phyloP scores from a whole-genome alignment of 352 stramenopile species.

The Hyaloperonospora arabidopsidis region DNA sequence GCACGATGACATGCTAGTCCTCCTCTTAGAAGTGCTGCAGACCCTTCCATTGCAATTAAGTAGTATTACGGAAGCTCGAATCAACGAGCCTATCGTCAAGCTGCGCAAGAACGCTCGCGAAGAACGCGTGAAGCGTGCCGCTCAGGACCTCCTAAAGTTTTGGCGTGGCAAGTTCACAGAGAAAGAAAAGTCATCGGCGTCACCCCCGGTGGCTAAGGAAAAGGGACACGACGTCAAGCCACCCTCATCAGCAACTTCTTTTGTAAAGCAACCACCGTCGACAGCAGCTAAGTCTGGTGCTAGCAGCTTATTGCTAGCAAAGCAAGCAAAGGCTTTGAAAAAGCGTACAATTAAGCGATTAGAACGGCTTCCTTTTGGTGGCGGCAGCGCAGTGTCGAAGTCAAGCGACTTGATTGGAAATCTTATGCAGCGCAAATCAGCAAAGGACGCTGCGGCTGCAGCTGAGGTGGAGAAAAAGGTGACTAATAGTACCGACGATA shows the following conservation, averaged over 20 bases:
- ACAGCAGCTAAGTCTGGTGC: conserved; percentile 11
- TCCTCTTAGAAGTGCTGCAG: conserved; percentile 78
- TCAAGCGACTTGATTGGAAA: conserved; percentile 77
- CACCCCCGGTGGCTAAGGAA: conserved; percentile 18
- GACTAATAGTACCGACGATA: conserved; percentile 13
- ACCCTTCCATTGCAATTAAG: conserved; percentile 71
- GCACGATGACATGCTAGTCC: conserved; percentile 71
- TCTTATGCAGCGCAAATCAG: conserved; percentile 76
- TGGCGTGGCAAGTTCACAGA: conserved; percentile 81
- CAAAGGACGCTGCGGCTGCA: conserved; percentile 46
- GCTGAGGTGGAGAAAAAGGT: conserved; percentile 35
- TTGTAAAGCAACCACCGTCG: conserved; percentile 14
- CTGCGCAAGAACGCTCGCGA: conserved; percentile 70
- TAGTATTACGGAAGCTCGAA: conserved; percentile 82
- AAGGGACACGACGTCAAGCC: conserved; percentile 12
- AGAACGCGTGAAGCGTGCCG: conserved; percentile 68
- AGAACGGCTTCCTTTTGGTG: conserved; percentile 58
- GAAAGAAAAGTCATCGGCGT: conserved; percentile 50
- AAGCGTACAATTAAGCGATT: conserved; percentile 71
- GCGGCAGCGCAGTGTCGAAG: conserved; percentile 51
- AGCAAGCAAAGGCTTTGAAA: conserved; percentile 46
- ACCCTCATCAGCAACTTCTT: conserved; percentile 17
- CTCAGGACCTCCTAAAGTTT: conserved; percentile 80
- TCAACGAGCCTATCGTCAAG: conserved; percentile 86
- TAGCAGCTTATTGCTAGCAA: conserved; percentile 12